Evolutionary conservation across 2,329 filamentous ascomycete genomes (phyloP), one percentile per base, ranked within the genome.

Genomic region (Zymoseptoria passerinii): DNA sequence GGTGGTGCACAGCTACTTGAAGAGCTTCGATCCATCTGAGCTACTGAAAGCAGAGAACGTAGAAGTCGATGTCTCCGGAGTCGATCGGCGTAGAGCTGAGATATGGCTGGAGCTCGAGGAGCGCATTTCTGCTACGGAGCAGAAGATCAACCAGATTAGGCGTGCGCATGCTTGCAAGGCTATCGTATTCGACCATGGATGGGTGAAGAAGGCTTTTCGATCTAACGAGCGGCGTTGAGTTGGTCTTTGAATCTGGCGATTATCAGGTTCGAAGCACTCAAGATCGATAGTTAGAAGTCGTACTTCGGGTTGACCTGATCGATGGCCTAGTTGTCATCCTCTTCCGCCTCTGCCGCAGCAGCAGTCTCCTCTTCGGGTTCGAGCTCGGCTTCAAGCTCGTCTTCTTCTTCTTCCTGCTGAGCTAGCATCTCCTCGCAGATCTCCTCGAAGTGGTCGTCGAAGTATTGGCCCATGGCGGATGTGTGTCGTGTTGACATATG

Each of bases 91-190:
- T 1, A 71, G 70, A n/a, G 61, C 60, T 55, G 61, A 48, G 63
- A 70, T 58, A 20, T 77, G 75, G 75, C 57, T 77, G 19, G 69
- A 74, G 27, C 62, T 68, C 28, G 76, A 78, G 63, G 71, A 73
- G 54, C 63, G 66, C 16, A 66, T 70, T 3, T 65, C 72, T 49
- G 60, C 57, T 20, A 70, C 76, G 0, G 73, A 61, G 5, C 48
- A 58, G 19, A 58, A 61, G 4, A 71, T 78, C 35, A 70, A 72
- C 40, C 58, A 27, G 56, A 58, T 66, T 40, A 63, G 68, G 16
- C 63, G 67, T 50, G 49, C 48, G 44, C 48, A 56, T n/a, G 57
- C 40, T 48, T 57, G 57, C 8, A 63, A 62, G 48, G 53, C 35
- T 13, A 48, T 63, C 5, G 56, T 58, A 8, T 48, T 65, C 16